Evolutionary conservation across 75 land plant species (phyloP), one percentile per base, ranked within the genome.

Genomic region (Cupressus sempervirens): DNA sequence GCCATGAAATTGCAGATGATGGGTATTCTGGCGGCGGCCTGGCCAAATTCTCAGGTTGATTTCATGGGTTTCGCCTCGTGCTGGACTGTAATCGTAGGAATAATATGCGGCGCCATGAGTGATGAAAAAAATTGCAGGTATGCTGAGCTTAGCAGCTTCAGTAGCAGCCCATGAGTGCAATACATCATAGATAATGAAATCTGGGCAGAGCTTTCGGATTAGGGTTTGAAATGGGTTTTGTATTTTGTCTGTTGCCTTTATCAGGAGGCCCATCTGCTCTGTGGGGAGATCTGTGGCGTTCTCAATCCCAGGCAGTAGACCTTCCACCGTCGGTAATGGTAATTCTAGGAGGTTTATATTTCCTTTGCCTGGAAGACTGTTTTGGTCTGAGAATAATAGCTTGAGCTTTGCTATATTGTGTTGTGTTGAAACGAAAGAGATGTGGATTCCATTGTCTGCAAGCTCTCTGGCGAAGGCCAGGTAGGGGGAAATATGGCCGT

Each of bases 41-140:
- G 4, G 41, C 23, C 79, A 76, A 38, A 36, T 38, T 26, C 20
- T 36, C 41, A 20, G 23, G 43, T 18, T 34, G 77, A 34, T 75
- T 75, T 75, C 77, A 15, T 75, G 18, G 20, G 16, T 15, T 12
- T 15, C 6, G 14, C 77, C 20, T 16, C 40, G 13, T 15, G 40
- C 3, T 35, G 87, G 34, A 2, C 83, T 73, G 58, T 40, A 38
- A 76, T 68, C 87, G 29, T 83, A 86, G 30, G 84, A 86, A 1
- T 82, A 50, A 26, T 84, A 88, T 20, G 83, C 86, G 0, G 87
- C 91, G 8, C 32, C 32, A 10, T n/a, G 30, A 32, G 13, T 68
- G 34, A 68, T n/a, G 73, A 68, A 68, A 30, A 30, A 68, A 68
- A 68, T 30, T 9, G 73, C 29, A 68, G 73, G 73, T n/a, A 68